Evolutionary conservation across 345 rosid genomes (phyloP), one percentile per base, ranked within the genome.

Genomic region (Cardamine occulta): DNA sequence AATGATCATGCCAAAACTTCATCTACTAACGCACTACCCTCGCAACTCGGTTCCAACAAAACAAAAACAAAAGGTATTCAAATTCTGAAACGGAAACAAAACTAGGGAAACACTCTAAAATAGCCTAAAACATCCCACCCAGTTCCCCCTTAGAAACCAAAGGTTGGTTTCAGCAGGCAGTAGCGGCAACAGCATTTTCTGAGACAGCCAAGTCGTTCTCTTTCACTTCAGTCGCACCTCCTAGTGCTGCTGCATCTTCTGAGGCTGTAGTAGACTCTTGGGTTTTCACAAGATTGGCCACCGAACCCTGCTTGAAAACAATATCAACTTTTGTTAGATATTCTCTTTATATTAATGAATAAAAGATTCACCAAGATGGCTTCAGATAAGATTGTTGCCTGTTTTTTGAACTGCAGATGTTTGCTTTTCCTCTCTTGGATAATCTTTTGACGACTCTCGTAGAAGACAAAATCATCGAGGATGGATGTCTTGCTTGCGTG

Each of bases 381-480:
- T 4, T 53, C 15, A 40, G 29, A 42, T 29, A 54, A 32, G 35
- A 52, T 42, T 21, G 44, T 73, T 75, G 76, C 93, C 88, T 86
- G 86, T 67, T 84, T 90, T 58, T 82, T 88, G 57, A 63, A 59
- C 74, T 75, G 84, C 26, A 66, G 82, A 13, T 80, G 84, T 78
- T 84, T 88, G 23, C 57, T 77, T 72, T 84, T 88, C 7, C 80
- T 81, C 47, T 85, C 86, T 78, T 80, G 84, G 70, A 88, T 82
- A 17, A 72, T 76, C 82, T 69, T 84, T 66, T 84, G 78, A 4
- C 89, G 86, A 26, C 9, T 67, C 80, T 86, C 93, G 8, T 88
- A 88, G 53, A 88, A 88, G 12, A 66, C 87, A 56, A 88, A 85
- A 78, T 88, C 93, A 66, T 86, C 88, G 1, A 88, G 84, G 52